A percentile compares a stretch with the other conserved stretches of the same genome.
These are phyloP conservation scores for Dipteronia sinensis DNA, from an alignment of 345 rosid species.

Conservation along the genomic window DNA sequence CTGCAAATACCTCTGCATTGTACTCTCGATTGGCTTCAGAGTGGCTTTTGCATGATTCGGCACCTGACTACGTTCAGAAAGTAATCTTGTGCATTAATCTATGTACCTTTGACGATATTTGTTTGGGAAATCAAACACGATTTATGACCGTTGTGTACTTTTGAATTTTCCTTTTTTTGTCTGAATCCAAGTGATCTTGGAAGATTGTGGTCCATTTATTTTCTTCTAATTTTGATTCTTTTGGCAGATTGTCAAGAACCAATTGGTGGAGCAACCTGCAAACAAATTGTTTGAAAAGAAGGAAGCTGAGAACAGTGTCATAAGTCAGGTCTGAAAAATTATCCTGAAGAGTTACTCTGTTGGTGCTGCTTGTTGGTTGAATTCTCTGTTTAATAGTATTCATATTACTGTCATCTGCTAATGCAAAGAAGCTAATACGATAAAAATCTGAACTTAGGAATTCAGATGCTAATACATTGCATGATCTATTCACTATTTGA, in stretches of 20 bases:
- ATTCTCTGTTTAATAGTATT: background rate
- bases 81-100: conserved; percentile 8
- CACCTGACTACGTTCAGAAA: conserved; percentile 25
- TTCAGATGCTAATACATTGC: background rate
- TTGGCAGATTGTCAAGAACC: conserved; percentile 26
- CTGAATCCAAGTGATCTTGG: background rate
- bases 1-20: conserved; percentile 22
- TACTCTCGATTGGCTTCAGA: conserved; percentile 25
- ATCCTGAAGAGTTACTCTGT: background rate
- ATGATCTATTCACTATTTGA: too few species aligned
- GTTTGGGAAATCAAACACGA: background rate
- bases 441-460: background rate
- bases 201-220: background rate
- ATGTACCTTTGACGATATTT: background rate
- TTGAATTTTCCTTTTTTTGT: conserved; percentile 4
- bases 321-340: conserved; percentile 21
- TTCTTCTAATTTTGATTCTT: background rate
- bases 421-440: background rate
- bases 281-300: conserved; percentile 25
- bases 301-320: conserved; percentile 23
- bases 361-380: background rate
- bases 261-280: conserved; percentile 21
- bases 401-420: background rate
- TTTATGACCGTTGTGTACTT: background rate
- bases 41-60: conserved; percentile 27